Evolutionary conservation across 163 green algal species (phyloP), one percentile per base, ranked within the genome.

Genomic region (Prototheca wickerhamii): DNA sequence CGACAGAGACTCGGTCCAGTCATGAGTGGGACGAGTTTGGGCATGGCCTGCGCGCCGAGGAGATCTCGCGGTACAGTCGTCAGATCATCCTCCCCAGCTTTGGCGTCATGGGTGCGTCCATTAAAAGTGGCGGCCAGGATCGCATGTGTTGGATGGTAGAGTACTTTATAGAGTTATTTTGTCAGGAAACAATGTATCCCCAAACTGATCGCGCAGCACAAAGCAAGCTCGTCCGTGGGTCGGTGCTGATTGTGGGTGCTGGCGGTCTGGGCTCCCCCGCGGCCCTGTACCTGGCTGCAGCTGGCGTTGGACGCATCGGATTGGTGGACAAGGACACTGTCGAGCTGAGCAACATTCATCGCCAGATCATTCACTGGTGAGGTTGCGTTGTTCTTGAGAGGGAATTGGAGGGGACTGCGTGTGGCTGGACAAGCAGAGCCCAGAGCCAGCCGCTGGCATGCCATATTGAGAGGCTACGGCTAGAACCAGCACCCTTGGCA

Each of bases 311-410:
- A 3, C 65, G 60, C 0, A 54, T 98, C 32, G 93, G 88, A 20
- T 82, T 99, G 4, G 84, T 88, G 29, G 93, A 99, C 75, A 72
- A 80, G 29, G 93, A 99, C 64, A 70, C 66, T 1, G 92, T 99
- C 26, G 91, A 98, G 63, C 55, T 91, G 20, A 91, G 69, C 80
- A 99, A 99, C 76, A 79, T 99, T 58, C 93, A 99, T 68, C 80
- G 92, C 17, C 90, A 97, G 76, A 80, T 96, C 53, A 74, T 75
- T 1, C 80, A 88, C 66, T 76, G 34, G 68, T 69, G 32, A 20
- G 57, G 12, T n/a, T n/a, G 15, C 8, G 37, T 1, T 4, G 8
- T 8, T 15, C 4, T 4, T 15, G 35, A 25, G n/a, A 37, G 56
- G 6, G 2, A 4, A 8, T 33, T 25, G 26, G 26, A 50, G 17